These are phyloP conservation scores for Dendrobium huoshanense DNA, from an alignment of 106 monocot genomes.

Conservation along the genomic window DNA sequence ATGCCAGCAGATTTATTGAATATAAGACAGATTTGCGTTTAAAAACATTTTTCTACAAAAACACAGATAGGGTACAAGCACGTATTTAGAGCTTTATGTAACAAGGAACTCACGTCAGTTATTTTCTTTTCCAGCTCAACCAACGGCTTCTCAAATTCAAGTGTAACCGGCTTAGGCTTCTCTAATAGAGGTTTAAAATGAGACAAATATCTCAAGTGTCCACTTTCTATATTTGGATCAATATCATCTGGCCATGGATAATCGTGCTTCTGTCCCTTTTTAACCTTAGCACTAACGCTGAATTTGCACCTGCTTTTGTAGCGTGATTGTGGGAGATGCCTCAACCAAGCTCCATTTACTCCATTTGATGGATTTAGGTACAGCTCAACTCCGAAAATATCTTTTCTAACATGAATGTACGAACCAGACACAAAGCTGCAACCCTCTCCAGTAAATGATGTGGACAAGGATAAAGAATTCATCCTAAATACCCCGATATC, in stretches of 20 bases:
- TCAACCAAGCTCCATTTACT: slow-evolving; percentile 33
- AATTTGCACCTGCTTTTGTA: slow-evolving; percentile 16
- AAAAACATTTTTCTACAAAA: background rate
- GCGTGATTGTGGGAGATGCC: slow-evolving; percentile 17
- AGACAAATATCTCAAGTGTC: slow-evolving; percentile 61
- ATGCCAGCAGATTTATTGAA: background rate
- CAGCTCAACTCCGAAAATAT: slow-evolving; percentile 8
- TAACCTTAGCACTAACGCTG: slow-evolving; percentile 40
- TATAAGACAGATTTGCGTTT: background rate
- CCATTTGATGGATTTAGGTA: slow-evolving; percentile 8
- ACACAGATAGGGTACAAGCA: background rate
- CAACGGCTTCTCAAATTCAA: slow-evolving; percentile 76
- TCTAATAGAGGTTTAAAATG: slow-evolving; percentile 51
- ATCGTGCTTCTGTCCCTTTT: slow-evolving; percentile 64
- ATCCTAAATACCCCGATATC: slow-evolving; percentile 14
- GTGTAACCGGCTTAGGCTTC: slow-evolving; percentile 67
- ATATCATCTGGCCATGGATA: slow-evolving; percentile 74
- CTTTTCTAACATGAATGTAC: slow-evolving; percentile 25
- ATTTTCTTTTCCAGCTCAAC: slow-evolving; percentile 63
- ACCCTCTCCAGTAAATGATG: slow-evolving; percentile 30
- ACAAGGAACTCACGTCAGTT: slow-evolving; percentile 44
- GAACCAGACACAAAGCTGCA: slow-evolving; percentile 56
- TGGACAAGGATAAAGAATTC: slow-evolving; percentile 40
- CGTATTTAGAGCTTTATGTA: background rate
- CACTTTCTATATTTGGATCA: slow-evolving; percentile 60